Evolutionary conservation across 495 filamentous ascomycete genomes (phyloP).

Genomic region (Trypethelium eluteriae): DNA sequence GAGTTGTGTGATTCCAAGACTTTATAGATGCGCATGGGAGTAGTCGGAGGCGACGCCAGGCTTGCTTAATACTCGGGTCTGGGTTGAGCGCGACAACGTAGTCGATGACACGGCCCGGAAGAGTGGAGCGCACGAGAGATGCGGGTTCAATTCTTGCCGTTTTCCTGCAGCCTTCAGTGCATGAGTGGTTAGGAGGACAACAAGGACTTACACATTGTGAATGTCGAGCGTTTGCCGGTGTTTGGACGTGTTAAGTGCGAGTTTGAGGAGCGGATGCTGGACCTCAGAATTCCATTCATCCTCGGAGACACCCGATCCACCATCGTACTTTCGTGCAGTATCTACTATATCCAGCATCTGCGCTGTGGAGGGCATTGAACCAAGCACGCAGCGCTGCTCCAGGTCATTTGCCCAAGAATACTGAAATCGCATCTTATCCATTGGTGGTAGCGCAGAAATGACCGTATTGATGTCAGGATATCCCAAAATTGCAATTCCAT

Average conservation of each 20-base stretch:
- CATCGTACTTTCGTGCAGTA: conserved; percentile 20
- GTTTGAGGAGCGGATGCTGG: conserved; percentile 25
- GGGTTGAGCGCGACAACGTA: conserved; percentile 23
- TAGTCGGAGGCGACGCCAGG: conserved; percentile 17
- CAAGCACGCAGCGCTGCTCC: conserved; percentile 6
- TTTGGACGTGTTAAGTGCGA: conserved; percentile 20
- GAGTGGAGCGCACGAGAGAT: conserved; percentile 17
- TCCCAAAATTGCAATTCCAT: conserved; percentile 20
- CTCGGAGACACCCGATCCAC: conserved; percentile 20
- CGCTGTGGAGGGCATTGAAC: conserved; percentile 21
- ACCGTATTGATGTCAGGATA: conserved; percentile 15
- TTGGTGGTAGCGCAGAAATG: conserved; percentile 11
- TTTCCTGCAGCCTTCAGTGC: conserved; percentile 16
- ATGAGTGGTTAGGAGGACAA: background rate
- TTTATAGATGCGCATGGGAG: conserved; percentile 18
- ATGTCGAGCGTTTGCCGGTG: conserved; percentile 18
- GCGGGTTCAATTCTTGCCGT: conserved; percentile 15
- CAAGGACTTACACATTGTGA: conserved; percentile 17
- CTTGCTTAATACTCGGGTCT: conserved; percentile 17
- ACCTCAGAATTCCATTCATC: conserved; percentile 26
- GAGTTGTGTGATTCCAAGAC: conserved; percentile 22
- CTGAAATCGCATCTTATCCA: conserved; percentile 18
- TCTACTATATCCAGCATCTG: conserved; percentile 17
- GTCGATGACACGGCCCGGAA: conserved; percentile 21
- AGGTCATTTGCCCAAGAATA: conserved; percentile 22